A percentile compares a stretch with the other conserved stretches of the same genome.
These are phyloP conservation scores for Hypoxylon intermedium DNA, from an alignment of 495 filamentous ascomycete species.

Conservation along the genomic window DNA sequence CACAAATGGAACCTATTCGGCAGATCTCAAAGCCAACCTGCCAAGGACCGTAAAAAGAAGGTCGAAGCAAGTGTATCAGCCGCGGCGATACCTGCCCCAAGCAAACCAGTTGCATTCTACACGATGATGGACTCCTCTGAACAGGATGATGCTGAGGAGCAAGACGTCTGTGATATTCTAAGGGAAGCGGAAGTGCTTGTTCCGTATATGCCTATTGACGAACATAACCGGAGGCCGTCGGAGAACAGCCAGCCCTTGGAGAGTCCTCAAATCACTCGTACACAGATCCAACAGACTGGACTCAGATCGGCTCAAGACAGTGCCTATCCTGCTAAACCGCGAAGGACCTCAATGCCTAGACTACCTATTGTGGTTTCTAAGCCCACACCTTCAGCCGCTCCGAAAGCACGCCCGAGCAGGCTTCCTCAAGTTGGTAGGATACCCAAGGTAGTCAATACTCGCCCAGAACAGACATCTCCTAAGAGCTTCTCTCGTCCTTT, in stretches of 20 bases:
- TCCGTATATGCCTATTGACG: conserved; percentile 13
- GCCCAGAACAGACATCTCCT: conserved; percentile 71
- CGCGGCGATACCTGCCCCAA: conserved; percentile 49
- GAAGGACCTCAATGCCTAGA: not conserved
- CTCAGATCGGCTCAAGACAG: conserved; percentile 1
- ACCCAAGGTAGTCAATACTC: conserved; percentile 81
- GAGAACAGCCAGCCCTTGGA: conserved; percentile 35
- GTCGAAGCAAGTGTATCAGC: conserved; percentile 50
- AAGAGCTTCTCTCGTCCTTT: conserved; percentile 90
- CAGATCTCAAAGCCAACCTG: conserved; percentile 65
- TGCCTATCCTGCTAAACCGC: conserved; percentile 4
- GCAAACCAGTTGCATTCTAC: conserved; percentile 73
- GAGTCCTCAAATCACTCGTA: not conserved
- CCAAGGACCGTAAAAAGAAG: conserved; percentile 46
- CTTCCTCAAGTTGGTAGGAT: conserved; percentile 89
- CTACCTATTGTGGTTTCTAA: not conserved
- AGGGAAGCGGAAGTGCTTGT: conserved; percentile 59
- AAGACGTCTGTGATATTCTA: conserved; percentile 71
- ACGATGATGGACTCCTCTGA: conserved; percentile 79
- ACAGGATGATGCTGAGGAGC: conserved; percentile 63
- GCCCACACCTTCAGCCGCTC: conserved; percentile 1
- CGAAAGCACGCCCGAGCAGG: conserved; percentile 49
- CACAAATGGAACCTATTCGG: conserved; percentile 87
- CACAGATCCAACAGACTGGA: not conserved
- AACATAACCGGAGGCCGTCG: conserved; percentile 14